Conservation (phyloP, 225 moss, liverwort and hornwort species). For the Asterella californica region DNA sequence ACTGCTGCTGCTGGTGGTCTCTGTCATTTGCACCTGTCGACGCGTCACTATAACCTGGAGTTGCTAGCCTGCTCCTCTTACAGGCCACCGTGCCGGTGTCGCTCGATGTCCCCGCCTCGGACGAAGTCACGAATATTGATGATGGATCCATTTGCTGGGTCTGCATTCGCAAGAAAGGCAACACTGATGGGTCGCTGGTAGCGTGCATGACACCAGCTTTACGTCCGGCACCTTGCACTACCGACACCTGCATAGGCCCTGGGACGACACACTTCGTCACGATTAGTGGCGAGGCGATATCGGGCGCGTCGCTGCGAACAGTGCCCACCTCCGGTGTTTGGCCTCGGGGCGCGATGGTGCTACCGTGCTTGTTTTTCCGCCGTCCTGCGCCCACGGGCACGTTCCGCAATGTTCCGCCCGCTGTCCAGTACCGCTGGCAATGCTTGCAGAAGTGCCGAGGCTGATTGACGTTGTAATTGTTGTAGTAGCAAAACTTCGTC, state of each 20-base stretch:
- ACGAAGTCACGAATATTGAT: conserved; percentile 26
- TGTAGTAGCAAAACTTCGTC: conserved; percentile 52
- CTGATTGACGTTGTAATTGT: conserved; percentile 50
- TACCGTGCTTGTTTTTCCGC: conserved; percentile 47
- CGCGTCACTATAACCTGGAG: conserved; percentile 18
- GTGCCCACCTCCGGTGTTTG: conserved; percentile 27
- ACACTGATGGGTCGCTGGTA: conserved; percentile 11
- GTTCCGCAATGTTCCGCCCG: conserved; percentile 47
- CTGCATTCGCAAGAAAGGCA: conserved; percentile 22
- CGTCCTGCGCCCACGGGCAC: conserved; percentile 51
- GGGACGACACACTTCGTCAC: conserved; percentile 22
- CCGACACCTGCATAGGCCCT: conserved; percentile 31
- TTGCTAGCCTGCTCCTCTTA: conserved; percentile 7
- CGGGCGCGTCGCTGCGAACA: conserved; percentile 39
- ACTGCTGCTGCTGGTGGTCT: conserved; percentile 15
- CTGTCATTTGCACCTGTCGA: conserved; percentile 14
- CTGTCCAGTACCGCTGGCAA: conserved; percentile 52
- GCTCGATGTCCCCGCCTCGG: conserved; percentile 19
- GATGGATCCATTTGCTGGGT: conserved; percentile 24
- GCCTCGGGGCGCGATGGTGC: conserved; percentile 27
- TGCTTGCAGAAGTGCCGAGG: conserved; percentile 53
- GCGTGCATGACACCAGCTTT: conserved; percentile 7
- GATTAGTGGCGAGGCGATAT: conserved; percentile 35
- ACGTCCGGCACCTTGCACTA: conserved; percentile 17
- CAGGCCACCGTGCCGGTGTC: conserved; percentile 5